A percentile compares a stretch with the other conserved stretches of the same genome.
These are phyloP conservation scores for Neopestalotiopsis sp. DNA, from an alignment of 2,329 filamentous ascomycete genomes.

Conservation along the genomic window DNA sequence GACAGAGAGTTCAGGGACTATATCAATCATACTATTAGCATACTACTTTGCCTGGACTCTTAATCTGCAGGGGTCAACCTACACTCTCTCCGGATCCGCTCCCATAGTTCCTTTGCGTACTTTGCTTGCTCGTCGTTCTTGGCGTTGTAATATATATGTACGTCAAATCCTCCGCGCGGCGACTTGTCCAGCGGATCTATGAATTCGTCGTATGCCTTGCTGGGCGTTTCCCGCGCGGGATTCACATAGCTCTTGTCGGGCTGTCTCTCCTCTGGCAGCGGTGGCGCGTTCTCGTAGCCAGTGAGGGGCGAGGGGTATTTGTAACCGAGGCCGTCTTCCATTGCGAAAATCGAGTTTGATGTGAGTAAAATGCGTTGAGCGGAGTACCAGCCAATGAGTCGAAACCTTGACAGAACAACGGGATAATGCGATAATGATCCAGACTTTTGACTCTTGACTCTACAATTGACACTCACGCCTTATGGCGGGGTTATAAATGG, in stretches of 20 bases:
- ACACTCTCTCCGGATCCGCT: slow-evolving; percentile 83
- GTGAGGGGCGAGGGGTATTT: slow-evolving; percentile 60
- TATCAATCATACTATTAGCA: slow-evolving; percentile 36
- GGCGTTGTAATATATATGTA: slow-evolving; percentile 85
- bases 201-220: slow-evolving; percentile 75
- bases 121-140: slow-evolving; percentile 64
- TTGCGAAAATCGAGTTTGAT: background rate
- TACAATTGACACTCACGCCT: background rate
- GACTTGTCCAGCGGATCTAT: slow-evolving; percentile 70
- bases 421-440: background rate
- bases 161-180: slow-evolving; percentile 76
- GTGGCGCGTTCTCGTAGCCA: slow-evolving; percentile 62
- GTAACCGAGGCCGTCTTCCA: slow-evolving; percentile 6
- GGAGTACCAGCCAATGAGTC: background rate
- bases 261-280: slow-evolving; percentile 62
- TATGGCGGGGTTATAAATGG: background rate
- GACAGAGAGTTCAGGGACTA: slow-evolving; percentile 84
- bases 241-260: slow-evolving; percentile 82
- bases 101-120: slow-evolving; percentile 76
- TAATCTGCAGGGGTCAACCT: slow-evolving; percentile 20
- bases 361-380: background rate
- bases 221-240: slow-evolving; percentile 62
- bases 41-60: background rate
- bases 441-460: background rate
- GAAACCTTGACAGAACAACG: background rate